A percentile compares a stretch with the other conserved stretches of the same genome.
These are phyloP conservation scores for Hypoxylon perforatum DNA, from an alignment of 495 filamentous ascomycete genomes.

Conservation along the genomic window DNA sequence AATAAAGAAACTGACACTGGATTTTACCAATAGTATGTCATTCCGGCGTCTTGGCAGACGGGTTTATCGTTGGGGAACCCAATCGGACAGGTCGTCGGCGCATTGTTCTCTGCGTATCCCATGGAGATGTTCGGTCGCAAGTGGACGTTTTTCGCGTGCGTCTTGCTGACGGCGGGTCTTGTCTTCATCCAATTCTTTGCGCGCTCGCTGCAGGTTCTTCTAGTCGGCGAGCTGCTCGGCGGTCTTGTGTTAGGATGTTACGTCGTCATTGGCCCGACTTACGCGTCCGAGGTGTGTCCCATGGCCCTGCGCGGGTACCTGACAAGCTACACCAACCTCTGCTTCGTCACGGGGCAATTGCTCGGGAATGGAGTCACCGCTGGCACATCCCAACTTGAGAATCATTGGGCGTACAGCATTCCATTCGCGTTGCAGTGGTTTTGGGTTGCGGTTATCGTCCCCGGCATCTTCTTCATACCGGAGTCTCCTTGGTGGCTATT, in stretches of 20 bases:
- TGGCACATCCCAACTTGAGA: constrained; percentile 53
- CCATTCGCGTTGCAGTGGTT: constrained; percentile 74
- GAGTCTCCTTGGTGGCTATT: constrained; percentile 74
- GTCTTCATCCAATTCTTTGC: constrained; percentile 71
- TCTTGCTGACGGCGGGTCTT: constrained; percentile 56
- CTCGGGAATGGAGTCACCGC: constrained; percentile 65
- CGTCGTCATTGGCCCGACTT: constrained; percentile 67
- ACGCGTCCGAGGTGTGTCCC: constrained; percentile 72
- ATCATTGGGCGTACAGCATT: constrained; percentile 66
- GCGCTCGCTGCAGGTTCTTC: constrained; percentile 52
- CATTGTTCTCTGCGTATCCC: constrained; percentile 58
- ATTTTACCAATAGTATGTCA: constrained; percentile 42
- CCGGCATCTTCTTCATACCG: constrained; percentile 66
- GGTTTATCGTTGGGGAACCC: constrained; percentile 59
- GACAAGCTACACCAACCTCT: constrained; percentile 71
- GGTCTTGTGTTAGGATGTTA: constrained; percentile 65
- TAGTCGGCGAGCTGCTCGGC: constrained; percentile 63
- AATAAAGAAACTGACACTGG: constrained; percentile 11
- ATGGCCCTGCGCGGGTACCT: constrained; percentile 66
- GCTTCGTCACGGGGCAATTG: constrained; percentile 74
- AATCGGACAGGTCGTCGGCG: constrained; percentile 59
- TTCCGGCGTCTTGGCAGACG: constrained; percentile 60
- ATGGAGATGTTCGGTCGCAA: constrained; percentile 59
- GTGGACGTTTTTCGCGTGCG: constrained; percentile 55
- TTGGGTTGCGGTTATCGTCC: constrained; percentile 69